These are phyloP conservation scores for Mycena albidolilacea DNA, from an alignment of 768 basidiomycete genomes.

Conservation along the genomic window DNA sequence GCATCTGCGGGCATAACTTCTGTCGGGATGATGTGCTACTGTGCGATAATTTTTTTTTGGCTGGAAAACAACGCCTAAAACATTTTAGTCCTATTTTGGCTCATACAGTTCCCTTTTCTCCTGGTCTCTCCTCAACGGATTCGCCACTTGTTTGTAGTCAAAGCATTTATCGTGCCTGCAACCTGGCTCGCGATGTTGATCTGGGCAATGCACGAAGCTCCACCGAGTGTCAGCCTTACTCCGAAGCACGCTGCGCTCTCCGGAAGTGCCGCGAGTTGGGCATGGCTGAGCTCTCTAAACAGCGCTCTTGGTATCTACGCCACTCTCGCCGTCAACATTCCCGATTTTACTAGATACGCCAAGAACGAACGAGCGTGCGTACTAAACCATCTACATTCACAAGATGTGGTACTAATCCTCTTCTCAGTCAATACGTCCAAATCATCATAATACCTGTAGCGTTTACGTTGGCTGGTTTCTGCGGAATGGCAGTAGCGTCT, in stretches of 20 bases:
- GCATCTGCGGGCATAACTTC: constrained; percentile 74
- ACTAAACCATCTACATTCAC: neutral
- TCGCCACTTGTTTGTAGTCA: constrained; percentile 81
- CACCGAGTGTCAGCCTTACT: constrained; percentile 73
- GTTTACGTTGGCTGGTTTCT: constrained; percentile 84
- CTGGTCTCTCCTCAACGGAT: constrained; percentile 84
- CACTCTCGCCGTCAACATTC: constrained; percentile 84
- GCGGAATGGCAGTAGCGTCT: constrained; percentile 86
- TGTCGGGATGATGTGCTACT: constrained; percentile 58
- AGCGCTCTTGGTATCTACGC: constrained; percentile 83
- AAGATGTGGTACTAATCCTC: neutral
- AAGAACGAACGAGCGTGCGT: constrained; percentile 74
- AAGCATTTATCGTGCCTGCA: constrained; percentile 74
- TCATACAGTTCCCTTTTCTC: constrained; percentile 83
- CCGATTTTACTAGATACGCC: constrained; percentile 92
- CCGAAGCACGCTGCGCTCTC: constrained; percentile 63
- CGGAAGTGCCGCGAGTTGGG: constrained; percentile 77
- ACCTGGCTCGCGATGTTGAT: constrained; percentile 82
- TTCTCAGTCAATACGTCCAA: constrained; percentile 78
- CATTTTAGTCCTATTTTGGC: constrained; percentile 72
- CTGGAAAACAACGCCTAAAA: neutral
- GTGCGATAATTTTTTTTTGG: constrained; percentile 9
- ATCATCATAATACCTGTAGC: constrained; percentile 81
- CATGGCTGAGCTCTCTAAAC: constrained; percentile 84
- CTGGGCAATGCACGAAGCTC: constrained; percentile 83